These are phyloP conservation scores for Metarhizium robertsii DNA, from an alignment of 2,329 filamentous ascomycete species.

Conservation along the genomic window DNA sequence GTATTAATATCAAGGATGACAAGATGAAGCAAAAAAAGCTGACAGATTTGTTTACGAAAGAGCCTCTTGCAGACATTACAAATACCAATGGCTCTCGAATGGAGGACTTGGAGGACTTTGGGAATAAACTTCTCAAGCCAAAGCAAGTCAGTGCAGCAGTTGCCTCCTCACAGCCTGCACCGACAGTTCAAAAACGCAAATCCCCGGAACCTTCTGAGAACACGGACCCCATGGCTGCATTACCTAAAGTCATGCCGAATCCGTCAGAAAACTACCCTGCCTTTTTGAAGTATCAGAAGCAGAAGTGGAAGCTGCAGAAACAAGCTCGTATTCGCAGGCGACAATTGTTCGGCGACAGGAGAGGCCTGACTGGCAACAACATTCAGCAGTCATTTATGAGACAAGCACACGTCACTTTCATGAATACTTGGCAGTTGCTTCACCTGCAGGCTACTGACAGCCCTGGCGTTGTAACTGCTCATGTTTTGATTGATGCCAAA, in stretches of 20 bases:
- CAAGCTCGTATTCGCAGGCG: conserved; percentile 76
- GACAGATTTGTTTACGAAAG: conserved; percentile 75
- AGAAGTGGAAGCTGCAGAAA: conserved; percentile 98
- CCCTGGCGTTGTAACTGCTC: conserved; percentile 78
- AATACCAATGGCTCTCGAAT: conserved; percentile 47
- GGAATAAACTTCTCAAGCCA: conserved; percentile 55
- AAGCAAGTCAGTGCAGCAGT: conserved; percentile 48
- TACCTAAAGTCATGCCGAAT: conserved; percentile 76
- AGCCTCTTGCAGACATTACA: conserved; percentile 63
- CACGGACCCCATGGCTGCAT: conserved; percentile 67
- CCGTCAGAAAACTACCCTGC: conserved; percentile 79
- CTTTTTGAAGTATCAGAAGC: conserved; percentile 90
- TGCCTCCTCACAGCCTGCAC: conserved; percentile 42
- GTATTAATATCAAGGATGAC: conserved; percentile 93
- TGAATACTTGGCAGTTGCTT: conserved; percentile 89
- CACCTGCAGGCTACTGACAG: conserved; percentile 76
- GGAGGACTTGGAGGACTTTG: conserved; percentile 76
- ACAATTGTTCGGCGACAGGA: conserved; percentile 86
- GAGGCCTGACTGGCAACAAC: conserved; percentile 38
- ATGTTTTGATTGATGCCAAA: conserved; percentile 88
- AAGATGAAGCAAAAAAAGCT: conserved; percentile 98
- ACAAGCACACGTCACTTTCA: conserved; percentile 82
- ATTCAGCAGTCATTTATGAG: conserved; percentile 73
- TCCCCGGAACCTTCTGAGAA: conserved; percentile 59
- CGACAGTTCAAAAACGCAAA: conserved; percentile 58